phyloP scores from a whole-genome alignment of 2,329 filamentous ascomycete species.

The Parastagonospora nodorum region DNA sequence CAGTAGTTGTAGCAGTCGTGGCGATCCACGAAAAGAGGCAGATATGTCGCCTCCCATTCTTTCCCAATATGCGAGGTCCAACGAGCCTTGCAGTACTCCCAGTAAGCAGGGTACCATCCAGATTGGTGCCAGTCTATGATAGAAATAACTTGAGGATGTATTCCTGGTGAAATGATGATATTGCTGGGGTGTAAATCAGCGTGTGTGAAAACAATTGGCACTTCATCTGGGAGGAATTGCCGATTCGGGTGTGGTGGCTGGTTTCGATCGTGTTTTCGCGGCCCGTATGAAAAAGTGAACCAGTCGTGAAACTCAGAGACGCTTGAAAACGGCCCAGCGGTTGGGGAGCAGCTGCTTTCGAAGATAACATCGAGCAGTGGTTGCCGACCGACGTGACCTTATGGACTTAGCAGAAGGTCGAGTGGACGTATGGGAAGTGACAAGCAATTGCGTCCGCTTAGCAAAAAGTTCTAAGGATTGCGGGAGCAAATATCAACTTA shows the following conservation, averaged over 20 bases:
- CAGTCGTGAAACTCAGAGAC: too few relatives aligned
- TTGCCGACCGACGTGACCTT: too few relatives aligned
- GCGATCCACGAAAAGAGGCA: conserved; percentile 11
- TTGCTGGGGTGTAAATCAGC: conserved; percentile 23
- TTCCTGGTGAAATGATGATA: conserved; percentile 9
- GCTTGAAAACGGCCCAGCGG: too few relatives aligned
- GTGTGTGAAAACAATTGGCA: conserved; percentile 20
- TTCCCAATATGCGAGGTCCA: conserved; percentile 12
- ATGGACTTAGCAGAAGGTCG: too few relatives aligned
- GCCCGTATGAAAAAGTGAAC: too few relatives aligned
- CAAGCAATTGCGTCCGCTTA: too few relatives aligned
- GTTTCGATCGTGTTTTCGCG: too few relatives aligned
- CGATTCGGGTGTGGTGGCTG: conserved; percentile 21
- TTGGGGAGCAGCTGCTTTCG: too few relatives aligned
- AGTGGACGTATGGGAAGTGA: too few relatives aligned
- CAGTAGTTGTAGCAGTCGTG: conserved; percentile 15
- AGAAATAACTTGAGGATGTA: conserved; percentile 6
- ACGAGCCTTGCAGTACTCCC: conserved; percentile 20
- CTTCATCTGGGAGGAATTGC: conserved; percentile 15
- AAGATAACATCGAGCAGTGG: too few relatives aligned
- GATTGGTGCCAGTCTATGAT: conserved; percentile 18
- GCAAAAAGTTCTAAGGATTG: too few relatives aligned
- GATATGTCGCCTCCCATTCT: conserved; percentile 16
- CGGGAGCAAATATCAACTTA: too few relatives aligned
- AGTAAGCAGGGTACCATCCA: conserved; percentile 14